A percentile compares a stretch with the other conserved stretches of the same genome.
These are phyloP conservation scores for Aspergillus luchuensis DNA, from an alignment of 2,329 filamentous ascomycete genomes.

Conservation along the genomic window DNA sequence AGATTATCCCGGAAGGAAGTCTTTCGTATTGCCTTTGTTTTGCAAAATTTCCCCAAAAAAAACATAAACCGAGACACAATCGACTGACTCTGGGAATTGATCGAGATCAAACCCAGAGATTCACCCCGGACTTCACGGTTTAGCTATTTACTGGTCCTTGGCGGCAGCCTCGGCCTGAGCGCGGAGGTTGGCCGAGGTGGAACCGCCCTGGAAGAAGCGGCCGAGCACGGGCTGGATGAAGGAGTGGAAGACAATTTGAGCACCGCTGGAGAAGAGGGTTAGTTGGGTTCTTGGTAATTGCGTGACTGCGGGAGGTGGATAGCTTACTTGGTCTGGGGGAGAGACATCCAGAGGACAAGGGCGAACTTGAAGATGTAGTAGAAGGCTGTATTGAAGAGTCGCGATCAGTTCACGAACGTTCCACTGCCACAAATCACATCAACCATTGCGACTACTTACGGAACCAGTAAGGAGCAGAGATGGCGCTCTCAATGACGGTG, in stretches of 20 bases:
- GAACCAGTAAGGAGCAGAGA: constrained; percentile 71
- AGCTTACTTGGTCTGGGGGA: constrained; percentile 87
- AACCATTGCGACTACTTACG: constrained; percentile 42
- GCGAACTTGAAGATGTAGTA: constrained; percentile 99
- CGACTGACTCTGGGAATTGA: constrained; percentile 7
- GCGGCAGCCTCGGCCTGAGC: constrained; percentile 77
- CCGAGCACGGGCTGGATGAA: constrained; percentile 89
- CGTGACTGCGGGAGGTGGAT: background rate
- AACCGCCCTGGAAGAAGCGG: constrained; percentile 80
- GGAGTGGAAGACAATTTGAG: constrained; percentile 94
- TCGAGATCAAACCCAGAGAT: constrained; percentile 10
- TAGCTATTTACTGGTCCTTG: constrained; percentile 55
- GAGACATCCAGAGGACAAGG: constrained; percentile 94
- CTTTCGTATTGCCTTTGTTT: constrained; percentile 7
- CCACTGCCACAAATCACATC: background rate
- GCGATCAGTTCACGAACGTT: constrained; percentile 25
- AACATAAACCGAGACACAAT: background rate
- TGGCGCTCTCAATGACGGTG: constrained; percentile 65
- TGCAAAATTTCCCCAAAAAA: constrained; percentile 5
- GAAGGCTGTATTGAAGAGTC: constrained; percentile 60
- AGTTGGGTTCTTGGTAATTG: constrained; percentile 13
- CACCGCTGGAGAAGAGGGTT: constrained; percentile 63
- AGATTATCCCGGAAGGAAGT: background rate
- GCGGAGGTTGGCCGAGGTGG: constrained; percentile 82
- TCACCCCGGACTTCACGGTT: constrained; percentile 12